These are phyloP conservation scores for Malassezia japonica DNA, from an alignment of 1,284 basidiomycete genomes.

Conservation along the genomic window DNA sequence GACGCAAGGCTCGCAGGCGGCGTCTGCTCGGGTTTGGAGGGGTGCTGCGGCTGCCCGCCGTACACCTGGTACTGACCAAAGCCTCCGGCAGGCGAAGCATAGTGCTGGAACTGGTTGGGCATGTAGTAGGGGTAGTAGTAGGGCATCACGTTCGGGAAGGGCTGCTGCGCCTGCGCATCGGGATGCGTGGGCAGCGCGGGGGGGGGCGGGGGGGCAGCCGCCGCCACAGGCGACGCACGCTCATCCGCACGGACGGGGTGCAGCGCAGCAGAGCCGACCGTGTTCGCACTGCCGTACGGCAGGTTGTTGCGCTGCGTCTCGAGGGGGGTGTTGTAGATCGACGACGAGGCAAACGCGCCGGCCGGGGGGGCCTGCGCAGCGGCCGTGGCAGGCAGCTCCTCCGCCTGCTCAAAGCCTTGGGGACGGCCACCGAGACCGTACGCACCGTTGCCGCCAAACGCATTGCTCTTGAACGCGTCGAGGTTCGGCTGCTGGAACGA, in stretches of 20 bases:
- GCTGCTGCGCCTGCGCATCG: conserved; percentile 34
- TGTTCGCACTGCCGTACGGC: neutral
- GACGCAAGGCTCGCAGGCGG: conserved; percentile 29
- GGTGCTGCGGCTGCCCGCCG: conserved; percentile 41
- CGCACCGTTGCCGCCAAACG: conserved; percentile 2
- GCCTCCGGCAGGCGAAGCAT: conserved; percentile 41
- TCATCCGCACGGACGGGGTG: neutral
- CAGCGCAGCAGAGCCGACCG: neutral
- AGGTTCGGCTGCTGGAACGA: neutral
- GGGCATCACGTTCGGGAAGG: conserved; percentile 45
- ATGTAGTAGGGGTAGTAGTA: conserved; percentile 49
- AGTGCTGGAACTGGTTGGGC: conserved; percentile 49
- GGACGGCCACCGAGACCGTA: conserved; percentile 2
- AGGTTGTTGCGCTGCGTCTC: conserved; percentile 32
- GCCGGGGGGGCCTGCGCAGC: neutral
- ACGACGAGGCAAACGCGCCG: conserved; percentile 23
- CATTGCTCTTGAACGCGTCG: conserved; percentile 14
- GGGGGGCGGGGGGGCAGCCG: conserved; percentile 1
- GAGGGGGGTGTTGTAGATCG: conserved; percentile 32
- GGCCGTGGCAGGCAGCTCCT: neutral
- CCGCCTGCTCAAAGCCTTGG: neutral
- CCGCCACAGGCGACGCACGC: neutral
- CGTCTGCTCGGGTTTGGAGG: conserved; percentile 37
- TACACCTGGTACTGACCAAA: conserved; percentile 48
- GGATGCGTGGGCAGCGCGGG: conserved; percentile 24